Percentiles rank a stretch among this genome's conserved stretches.
These are phyloP conservation scores for Penicillium sp. DNA, from an alignment of 2,329 filamentous ascomycete species.

Conservation along the genomic window DNA sequence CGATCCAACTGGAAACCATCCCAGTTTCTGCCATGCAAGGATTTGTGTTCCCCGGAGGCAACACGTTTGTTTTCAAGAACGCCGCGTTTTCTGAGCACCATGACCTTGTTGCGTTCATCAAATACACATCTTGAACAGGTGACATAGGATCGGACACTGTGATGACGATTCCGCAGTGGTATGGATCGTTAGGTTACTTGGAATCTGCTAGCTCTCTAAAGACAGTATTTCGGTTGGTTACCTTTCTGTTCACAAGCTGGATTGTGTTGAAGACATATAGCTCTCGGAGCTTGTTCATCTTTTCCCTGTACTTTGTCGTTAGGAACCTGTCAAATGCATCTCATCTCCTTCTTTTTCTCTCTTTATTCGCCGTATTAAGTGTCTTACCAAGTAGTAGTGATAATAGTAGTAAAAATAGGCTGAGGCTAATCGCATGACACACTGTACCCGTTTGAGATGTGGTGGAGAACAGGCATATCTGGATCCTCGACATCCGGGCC, in stretches of 20 bases:
- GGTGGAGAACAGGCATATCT: too few species aligned
- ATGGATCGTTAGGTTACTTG: neutral
- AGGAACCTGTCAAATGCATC: too few species aligned
- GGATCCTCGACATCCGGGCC: too few species aligned
- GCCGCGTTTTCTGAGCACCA: neutral
- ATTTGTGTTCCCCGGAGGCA: conserved; percentile 4
- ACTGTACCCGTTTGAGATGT: too few species aligned
- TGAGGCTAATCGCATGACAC: too few species aligned
- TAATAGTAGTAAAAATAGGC: too few species aligned
- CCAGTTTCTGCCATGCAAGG: neutral
- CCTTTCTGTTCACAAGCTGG: neutral
- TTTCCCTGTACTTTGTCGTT: too few species aligned
- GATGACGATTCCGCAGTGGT: neutral
- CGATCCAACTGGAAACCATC: neutral
- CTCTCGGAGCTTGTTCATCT: too few species aligned
- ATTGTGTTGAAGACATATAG: neutral
- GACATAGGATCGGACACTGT: neutral
- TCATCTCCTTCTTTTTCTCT: too few species aligned
- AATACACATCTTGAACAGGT: neutral
- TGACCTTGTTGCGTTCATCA: conserved; percentile 1
- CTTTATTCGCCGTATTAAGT: too few species aligned
- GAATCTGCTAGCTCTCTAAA: neutral
- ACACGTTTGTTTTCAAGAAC: neutral
- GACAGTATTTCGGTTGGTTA: neutral
- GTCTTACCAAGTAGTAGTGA: too few species aligned